Evolutionary conservation across 331 rosid species (phyloP), one percentile per base, ranked within the genome.

Genomic region (Erythrophleum ivorense): DNA sequence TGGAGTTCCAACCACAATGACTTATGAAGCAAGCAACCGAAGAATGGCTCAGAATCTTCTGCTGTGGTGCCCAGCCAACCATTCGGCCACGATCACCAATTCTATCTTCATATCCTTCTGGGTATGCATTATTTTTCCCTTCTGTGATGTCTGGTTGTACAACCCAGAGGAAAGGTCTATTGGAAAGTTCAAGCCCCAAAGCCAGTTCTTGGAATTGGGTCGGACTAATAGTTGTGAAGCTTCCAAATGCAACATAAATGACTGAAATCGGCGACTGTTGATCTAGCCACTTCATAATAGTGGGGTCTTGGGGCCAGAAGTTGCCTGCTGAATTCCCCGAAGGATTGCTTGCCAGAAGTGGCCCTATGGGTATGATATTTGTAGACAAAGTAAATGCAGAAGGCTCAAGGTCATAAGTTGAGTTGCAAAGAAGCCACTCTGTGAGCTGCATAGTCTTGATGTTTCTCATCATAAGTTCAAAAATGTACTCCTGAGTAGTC

Each of bases 1-100:
- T 86, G 2, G 97, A 92, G 81, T 92, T 92, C 97, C 97, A 92
- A 66, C 94, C 97, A 34, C 94, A 93, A 13, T 93, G 97, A 58
- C 92, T 93, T 75, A 88, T 1, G 82, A 93, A 93, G 90, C 94
- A 91, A 86, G 91, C 92, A 54, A 91, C 69, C 0, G 96, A 83
- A 75, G 89, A 80, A 82, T 93, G 96, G 10, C 75, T 65, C 41
- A 93, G 82, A 57, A 91, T 91, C 83, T 74, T 83, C 54, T 80
- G 88, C 52, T 93, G 92, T 19, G 96, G 90, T 0, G 90, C 81
- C 96, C 97, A 93, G 12, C 88, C 82, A 2, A 89, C 85, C 54
- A 88, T 77, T 41, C 59, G 54, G 5, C 90, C 88, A 0, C 65
- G 76, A 2, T 81, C 48, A 1, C n/a, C 60, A 21, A 83, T 78